These are phyloP conservation scores for Acorus calamus DNA, from an alignment of 106 monocot genomes.

Conservation along the genomic window DNA sequence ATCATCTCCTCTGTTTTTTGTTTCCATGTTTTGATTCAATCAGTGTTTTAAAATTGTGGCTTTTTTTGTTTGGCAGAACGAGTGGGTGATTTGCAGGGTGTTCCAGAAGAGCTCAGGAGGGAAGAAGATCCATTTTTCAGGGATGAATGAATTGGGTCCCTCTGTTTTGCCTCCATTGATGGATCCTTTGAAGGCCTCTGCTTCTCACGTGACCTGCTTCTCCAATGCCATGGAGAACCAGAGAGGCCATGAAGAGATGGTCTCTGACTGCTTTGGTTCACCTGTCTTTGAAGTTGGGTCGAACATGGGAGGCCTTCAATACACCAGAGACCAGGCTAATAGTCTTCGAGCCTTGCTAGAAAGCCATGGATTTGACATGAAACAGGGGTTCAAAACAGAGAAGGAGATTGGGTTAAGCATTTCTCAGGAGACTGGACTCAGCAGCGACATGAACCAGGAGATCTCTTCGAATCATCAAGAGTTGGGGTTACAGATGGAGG, in stretches of 20 bases:
- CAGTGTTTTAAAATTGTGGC: not conserved
- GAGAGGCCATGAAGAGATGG: conserved; percentile 18
- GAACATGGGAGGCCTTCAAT: not conserved
- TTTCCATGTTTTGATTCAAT: not conserved
- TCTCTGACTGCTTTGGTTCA: conserved; percentile 6
- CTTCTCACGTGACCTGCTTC: conserved; percentile 62
- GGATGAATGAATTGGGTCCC: not conserved
- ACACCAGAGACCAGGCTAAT: not conserved
- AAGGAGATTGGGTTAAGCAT: conserved; percentile 14
- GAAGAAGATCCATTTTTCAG: conserved; percentile 3
- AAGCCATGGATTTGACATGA: conserved; percentile 2
- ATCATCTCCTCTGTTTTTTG: not conserved
- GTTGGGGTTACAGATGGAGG: conserved; percentile 1
- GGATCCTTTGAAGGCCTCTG: conserved; percentile 4
- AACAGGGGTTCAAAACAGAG: conserved; percentile 12
- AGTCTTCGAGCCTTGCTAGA: conserved; percentile 17
- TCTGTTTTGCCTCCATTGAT: conserved; percentile 21
- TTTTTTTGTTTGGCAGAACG: conserved; percentile 12
- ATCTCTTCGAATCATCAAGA: conserved; percentile 13
- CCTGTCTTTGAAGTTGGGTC: too few species aligned
- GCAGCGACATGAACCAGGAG: conserved; percentile 27
- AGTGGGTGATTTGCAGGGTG: conserved; percentile 43
- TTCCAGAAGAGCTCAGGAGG: conserved; percentile 20
- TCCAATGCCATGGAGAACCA: conserved; percentile 28
- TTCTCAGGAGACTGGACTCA: conserved; percentile 28